A percentile compares a stretch with the other conserved stretches of the same genome.
phyloP scores from a whole-genome alignment of 306 rosid genomes.

The Quercus alba region DNA sequence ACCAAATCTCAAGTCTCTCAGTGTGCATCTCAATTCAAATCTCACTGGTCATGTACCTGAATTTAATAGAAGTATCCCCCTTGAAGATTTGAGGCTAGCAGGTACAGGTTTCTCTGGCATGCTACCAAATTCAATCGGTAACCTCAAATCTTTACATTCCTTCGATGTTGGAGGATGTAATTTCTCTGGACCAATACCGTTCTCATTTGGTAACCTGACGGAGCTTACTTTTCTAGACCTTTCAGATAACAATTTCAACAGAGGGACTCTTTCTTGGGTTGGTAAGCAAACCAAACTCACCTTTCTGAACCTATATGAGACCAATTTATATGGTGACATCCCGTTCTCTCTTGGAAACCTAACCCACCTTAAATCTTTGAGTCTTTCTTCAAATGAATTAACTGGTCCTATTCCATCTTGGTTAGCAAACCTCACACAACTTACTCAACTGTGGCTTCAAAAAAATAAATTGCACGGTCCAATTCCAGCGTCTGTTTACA shows the following conservation, averaged over 20 bases:
- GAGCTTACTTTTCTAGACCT: neutral
- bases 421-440: neutral
- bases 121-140: neutral
- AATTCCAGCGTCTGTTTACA: neutral
- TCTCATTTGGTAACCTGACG: neutral
- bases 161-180: neutral
- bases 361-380: neutral
- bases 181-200: neutral
- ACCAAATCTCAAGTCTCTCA: neutral
- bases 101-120: neutral
- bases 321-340: no score
- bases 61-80: neutral
- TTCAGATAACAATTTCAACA: no score
- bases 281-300: neutral
- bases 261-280: neutral
- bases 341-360: neutral
- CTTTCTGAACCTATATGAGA: no score
- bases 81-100: neutral
- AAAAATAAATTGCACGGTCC: neutral
- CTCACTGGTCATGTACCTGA: neutral
- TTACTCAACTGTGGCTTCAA: neutral
- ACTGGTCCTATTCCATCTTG: no score
- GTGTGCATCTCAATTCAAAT: neutral
- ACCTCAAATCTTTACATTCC: neutral
- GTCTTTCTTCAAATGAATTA: neutral